Conservation (phyloP, 805 yeast genomes). For the Limtongia smithiae region DNA sequence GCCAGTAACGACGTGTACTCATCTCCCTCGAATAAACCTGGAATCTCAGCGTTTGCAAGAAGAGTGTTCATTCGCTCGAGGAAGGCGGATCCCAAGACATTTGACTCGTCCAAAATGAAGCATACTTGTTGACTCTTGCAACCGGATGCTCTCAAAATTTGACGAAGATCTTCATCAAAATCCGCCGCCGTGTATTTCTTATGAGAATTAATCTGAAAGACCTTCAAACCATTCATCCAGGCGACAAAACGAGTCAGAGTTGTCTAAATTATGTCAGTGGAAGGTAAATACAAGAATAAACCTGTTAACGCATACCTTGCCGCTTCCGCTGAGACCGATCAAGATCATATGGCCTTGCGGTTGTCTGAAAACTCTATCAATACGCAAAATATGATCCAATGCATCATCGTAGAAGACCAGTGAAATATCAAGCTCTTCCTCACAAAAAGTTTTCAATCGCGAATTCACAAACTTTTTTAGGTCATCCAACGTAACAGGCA, state of each 20-base stretch:
- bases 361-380: conserved; percentile 78
- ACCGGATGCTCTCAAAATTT: conserved; percentile 49
- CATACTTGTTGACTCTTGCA: conserved; percentile 60
- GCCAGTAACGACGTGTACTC: conserved; percentile 53
- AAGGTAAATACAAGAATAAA: neutral
- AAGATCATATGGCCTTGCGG: conserved; percentile 87
- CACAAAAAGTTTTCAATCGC: conserved; percentile 66
- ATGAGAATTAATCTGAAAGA: conserved; percentile 56
- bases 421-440: conserved; percentile 55
- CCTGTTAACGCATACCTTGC: conserved; percentile 45
- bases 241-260: conserved; percentile 76
- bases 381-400: conserved; percentile 68
- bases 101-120: conserved; percentile 76
- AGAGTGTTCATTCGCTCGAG: conserved; percentile 88
- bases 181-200: conserved; percentile 53
- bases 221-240: conserved; percentile 79
- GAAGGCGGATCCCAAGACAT: conserved; percentile 70
- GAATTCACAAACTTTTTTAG: conserved; percentile 57
- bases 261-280: conserved; percentile 36
- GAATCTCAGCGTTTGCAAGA: conserved; percentile 89
- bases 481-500: conserved; percentile 49
- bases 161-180: conserved; percentile 63
- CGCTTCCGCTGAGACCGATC: conserved; percentile 79
- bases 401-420: conserved; percentile 65
- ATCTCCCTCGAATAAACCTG: conserved; percentile 81